Evolutionary conservation across 2,329 filamentous ascomycete species (phyloP), one percentile per base, ranked within the genome.

Genomic region (Fusarium subtropicale): DNA sequence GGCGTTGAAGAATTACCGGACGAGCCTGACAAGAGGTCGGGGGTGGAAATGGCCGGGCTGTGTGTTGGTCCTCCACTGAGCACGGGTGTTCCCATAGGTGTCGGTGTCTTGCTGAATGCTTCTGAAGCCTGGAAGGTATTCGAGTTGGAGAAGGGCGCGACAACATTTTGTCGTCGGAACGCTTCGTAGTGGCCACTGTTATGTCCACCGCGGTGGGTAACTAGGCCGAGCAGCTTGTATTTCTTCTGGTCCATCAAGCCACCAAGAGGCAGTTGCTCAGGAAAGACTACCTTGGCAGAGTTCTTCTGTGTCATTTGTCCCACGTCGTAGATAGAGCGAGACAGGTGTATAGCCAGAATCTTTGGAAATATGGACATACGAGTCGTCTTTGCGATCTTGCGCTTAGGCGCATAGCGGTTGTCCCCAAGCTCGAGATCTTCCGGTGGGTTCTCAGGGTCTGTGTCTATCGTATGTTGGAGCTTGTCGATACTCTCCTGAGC

Each of bases 131-230:
- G 91, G 79, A 97, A 95, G 0, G 89, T 90, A 71, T 92, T 90
- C 0, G 92, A 89, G 10, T 95, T 97, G 2, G 93, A 92, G 76
- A 90, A 98, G 0, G 94, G 94, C 5, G 91, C 83, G 52, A 90
- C 88, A 11, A 93, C 81, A 61, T 92, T 91, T 79, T 98, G 96
- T 38, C 96, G 88, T 34, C 96, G 88, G 79, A 98, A 98, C 1
- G 94, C 95, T 79, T 99, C 96, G 81, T 99, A 99, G 77, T 99
- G 96, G 1, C 96, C 96, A 74, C 94, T 97, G 76, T 97, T 91
- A 78, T 99, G 96, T 66, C 92, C 97, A 38, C 96, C 96, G 75
- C 97, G 97, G 77, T 99, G 96, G 24, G 93, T 97, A 36, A 99
- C 93, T 36, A 97, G 88, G 15, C 91, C 93, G 1, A 97, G 86